These are phyloP conservation scores for Alnus rubra DNA, from an alignment of 306 rosid species.

Conservation along the genomic window DNA sequence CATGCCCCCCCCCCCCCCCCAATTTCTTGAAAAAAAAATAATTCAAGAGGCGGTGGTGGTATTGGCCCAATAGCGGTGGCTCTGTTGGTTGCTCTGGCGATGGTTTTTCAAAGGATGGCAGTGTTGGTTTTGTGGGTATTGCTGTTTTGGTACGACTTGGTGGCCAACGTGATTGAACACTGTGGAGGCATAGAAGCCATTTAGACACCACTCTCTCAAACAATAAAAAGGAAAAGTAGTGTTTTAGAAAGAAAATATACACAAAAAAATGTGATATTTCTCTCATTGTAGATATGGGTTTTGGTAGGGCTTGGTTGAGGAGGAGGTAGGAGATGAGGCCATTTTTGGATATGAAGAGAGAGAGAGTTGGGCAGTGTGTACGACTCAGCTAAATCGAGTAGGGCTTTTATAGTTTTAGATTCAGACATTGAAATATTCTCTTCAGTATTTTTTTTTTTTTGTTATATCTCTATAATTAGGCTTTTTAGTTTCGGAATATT, in stretches of 20 bases:
- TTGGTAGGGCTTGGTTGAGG: constrained; percentile 19
- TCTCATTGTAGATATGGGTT: neutral
- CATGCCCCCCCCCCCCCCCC: too few species aligned
- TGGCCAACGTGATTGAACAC: constrained; percentile 44
- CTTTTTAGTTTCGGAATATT: neutral
- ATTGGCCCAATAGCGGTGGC: constrained; percentile 39
- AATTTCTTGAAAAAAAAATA: too few species aligned
- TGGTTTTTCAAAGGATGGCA: constrained; percentile 38
- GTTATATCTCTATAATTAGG: neutral
- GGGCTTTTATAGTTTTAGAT: neutral
- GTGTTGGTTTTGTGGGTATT: constrained; percentile 39
- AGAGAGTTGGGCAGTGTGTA: neutral
- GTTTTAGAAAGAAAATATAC: neutral
- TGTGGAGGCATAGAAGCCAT: constrained; percentile 78
- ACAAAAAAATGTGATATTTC: neutral
- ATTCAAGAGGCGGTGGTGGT: neutral
- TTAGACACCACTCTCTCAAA: neutral
- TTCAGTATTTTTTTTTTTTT: neutral
- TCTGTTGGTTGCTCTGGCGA: constrained; percentile 33
- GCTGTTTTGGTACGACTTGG: constrained; percentile 53
- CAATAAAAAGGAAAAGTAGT: constrained; percentile 2
- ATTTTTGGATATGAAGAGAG: constrained; percentile 1
- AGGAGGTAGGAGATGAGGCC: constrained; percentile 12
- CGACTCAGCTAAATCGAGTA: neutral
- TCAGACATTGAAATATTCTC: constrained; percentile 19